phyloP scores from a whole-genome alignment of 2,329 filamentous ascomycete species.

The Rutstroemia sydowiana region DNA sequence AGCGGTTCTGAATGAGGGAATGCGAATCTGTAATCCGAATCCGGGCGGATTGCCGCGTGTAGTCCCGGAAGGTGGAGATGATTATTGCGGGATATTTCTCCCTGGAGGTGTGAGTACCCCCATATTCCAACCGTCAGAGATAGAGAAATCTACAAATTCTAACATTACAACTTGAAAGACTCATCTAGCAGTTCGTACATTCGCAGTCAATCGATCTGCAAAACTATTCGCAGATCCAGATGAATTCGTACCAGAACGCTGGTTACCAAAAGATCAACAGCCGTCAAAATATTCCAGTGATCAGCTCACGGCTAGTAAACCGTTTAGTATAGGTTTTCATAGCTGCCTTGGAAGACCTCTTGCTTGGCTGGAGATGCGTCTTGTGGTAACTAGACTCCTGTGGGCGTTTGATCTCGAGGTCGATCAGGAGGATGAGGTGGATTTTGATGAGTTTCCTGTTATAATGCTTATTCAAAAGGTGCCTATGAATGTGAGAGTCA shows the following conservation, averaged over 20 bases:
- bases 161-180: conserved; percentile 2
- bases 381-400: neutral
- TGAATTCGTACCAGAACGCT: conserved; percentile 22
- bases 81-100: neutral
- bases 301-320: neutral
- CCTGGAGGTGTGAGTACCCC: conserved; percentile 4
- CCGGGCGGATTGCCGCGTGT: neutral
- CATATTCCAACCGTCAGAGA: neutral
- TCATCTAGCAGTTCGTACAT: conserved; percentile 1
- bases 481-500: neutral
- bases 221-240: conserved; percentile 9
- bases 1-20: neutral
- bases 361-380: neutral
- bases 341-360: conserved; percentile 11
- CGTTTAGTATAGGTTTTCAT: conserved; percentile 5
- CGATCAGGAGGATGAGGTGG: neutral
- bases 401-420: neutral
- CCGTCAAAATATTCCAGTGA: neutral
- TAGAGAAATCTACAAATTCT: neutral
- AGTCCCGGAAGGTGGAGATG: conserved; percentile 1
- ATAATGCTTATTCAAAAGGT: neutral
- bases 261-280: conserved; percentile 22
- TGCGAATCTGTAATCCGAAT: conserved; percentile 2
- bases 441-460: neutral
- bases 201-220: neutral